phyloP scores from a whole-genome alignment of 176 grass and related monocot species.

The Pontederia paniculata region DNA sequence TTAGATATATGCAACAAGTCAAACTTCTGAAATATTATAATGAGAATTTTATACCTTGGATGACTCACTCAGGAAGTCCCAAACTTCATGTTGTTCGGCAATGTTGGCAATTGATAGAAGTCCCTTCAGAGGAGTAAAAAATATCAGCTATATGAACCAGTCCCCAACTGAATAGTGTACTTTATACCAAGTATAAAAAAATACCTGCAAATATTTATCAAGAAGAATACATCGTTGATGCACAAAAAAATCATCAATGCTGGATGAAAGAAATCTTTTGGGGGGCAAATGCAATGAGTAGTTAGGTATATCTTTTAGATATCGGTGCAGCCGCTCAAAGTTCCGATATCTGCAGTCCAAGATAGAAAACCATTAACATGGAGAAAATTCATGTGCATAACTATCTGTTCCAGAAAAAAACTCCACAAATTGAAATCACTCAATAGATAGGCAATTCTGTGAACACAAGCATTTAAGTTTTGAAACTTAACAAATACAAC shows the following conservation, averaged over 20 bases:
- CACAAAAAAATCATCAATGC: constrained; percentile 96
- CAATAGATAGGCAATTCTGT: too few relatives aligned
- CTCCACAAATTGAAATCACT: too few relatives aligned
- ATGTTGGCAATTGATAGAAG: constrained; percentile 87
- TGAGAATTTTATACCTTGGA: constrained; percentile 48
- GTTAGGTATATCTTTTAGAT: constrained; percentile 95
- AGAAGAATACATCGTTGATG: constrained; percentile 94
- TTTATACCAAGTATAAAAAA: background rate
- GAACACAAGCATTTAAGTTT: too few relatives aligned
- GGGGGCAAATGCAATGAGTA: constrained; percentile 93
- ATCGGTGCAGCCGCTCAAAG: constrained; percentile 85
- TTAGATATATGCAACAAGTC: constrained; percentile 19
- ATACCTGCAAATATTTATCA: constrained; percentile 95
- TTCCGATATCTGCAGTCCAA: constrained; percentile 72
- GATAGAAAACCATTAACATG: constrained; percentile 2
- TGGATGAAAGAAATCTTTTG: constrained; percentile 94
- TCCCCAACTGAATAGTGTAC: background rate
- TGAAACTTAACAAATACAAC: too few relatives aligned
- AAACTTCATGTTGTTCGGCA: constrained; percentile 95
- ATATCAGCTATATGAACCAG: constrained; percentile 14
- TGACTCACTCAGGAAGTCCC: constrained; percentile 83
- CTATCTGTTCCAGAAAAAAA: too few relatives aligned
- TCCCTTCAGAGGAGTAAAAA: constrained; percentile 46
- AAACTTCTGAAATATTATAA: constrained; percentile 4
- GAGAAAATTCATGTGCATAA: background rate